Conservation (phyloP, 2,329 filamentous ascomycete genomes). For the Colletotrichum eremochloae region DNA sequence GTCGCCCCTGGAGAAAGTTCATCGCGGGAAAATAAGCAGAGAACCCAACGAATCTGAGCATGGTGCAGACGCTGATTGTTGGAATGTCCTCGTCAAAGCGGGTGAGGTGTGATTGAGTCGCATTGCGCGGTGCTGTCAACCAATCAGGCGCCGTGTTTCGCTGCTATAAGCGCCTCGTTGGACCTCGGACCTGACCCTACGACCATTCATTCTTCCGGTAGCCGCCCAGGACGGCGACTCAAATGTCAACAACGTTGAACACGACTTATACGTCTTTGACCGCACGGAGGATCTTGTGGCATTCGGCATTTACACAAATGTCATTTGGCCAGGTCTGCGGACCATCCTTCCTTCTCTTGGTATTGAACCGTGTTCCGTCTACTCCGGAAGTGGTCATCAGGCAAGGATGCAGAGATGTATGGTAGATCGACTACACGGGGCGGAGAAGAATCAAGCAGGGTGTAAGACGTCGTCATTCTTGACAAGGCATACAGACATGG, state of each 20-base stretch:
- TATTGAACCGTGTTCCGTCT: not conserved
- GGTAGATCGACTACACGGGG: not conserved
- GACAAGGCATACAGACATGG: constrained; percentile 14
- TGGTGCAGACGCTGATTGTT: constrained; percentile 19
- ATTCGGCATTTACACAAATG: not conserved
- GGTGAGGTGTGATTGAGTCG: constrained; percentile 43
- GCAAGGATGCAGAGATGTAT: constrained; percentile 20
- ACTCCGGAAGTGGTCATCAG: constrained; percentile 1
- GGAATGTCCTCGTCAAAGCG: constrained; percentile 2
- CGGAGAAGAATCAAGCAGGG: constrained; percentile 2
- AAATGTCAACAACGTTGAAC: constrained; percentile 1
- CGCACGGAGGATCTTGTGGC: not conserved
- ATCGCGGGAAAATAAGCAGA: constrained; percentile 21
- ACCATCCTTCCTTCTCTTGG: constrained; percentile 4
- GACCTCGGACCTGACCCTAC: constrained; percentile 24
- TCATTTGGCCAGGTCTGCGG: not conserved
- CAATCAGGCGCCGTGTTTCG: constrained; percentile 35
- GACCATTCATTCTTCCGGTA: constrained; percentile 33
- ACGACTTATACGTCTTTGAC: not conserved
- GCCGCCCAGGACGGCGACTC: constrained; percentile 32
- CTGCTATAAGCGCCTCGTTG: constrained; percentile 39
- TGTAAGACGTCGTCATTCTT: constrained; percentile 8
- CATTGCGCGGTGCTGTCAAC: constrained; percentile 36
- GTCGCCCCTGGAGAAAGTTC: constrained; percentile 14
- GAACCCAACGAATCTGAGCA: not conserved